Conservation (phyloP, 306 rosid genomes). For the Trifolium repens region DNA sequence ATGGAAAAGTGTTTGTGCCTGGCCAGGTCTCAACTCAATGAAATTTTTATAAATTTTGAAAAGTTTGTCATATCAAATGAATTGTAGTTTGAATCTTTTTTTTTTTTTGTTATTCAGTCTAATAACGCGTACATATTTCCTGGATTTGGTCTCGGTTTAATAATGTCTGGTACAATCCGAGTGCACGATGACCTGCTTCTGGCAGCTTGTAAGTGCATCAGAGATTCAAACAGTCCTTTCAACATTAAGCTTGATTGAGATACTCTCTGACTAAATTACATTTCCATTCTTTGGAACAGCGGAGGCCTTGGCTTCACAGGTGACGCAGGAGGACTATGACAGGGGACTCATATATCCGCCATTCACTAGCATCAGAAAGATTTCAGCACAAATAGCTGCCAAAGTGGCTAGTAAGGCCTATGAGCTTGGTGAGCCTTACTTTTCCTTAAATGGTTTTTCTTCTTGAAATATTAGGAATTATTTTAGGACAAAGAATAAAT, state of each 20-base stretch:
- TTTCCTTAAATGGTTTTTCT: not conserved
- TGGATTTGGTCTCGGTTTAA: constrained; percentile 87
- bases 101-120: constrained; percentile 56
- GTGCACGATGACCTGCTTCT: constrained; percentile 91
- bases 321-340: constrained; percentile 65
- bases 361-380: constrained; percentile 82
- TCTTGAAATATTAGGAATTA: constrained; percentile 3
- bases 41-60: constrained; percentile 18
- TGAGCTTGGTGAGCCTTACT: constrained; percentile 71
- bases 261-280: constrained; percentile 3
- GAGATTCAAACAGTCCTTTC: constrained; percentile 26
- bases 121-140: constrained; percentile 97
- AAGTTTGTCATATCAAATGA: not conserved
- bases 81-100: constrained; percentile 30
- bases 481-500: constrained; percentile 2
- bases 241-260: constrained; percentile 5
- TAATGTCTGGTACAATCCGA: constrained; percentile 91
- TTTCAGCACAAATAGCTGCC: constrained; percentile 96
- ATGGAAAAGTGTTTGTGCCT: constrained; percentile 73
- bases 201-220: constrained; percentile 82
- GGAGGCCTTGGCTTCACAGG: constrained; percentile 87
- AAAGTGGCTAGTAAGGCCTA: constrained; percentile 86
- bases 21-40: constrained; percentile 70
- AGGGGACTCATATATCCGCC: constrained; percentile 94
- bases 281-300: constrained; percentile 63